Percentiles rank a stretch among this genome's conserved stretches.
phyloP scores from a whole-genome alignment of 257 asterid species.

The Fraxinus cuspidata region DNA sequence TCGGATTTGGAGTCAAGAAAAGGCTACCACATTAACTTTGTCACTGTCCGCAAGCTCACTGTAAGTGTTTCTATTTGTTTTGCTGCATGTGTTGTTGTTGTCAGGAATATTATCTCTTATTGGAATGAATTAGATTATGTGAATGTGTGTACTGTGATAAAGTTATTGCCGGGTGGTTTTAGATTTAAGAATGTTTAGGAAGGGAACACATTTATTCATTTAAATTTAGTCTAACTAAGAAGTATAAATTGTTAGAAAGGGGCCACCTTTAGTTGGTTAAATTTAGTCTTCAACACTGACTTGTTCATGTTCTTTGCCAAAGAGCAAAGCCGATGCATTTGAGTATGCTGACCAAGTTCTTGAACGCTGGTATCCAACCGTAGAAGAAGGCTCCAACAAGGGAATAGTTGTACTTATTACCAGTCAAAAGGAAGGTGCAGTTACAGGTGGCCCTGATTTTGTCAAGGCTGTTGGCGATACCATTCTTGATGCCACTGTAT shows the following conservation, averaged over 20 bases:
- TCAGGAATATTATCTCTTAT: constrained; percentile 1
- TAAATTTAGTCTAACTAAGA: neutral
- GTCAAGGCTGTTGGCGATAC: constrained; percentile 87
- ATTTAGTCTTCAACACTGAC: neutral
- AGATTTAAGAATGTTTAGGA: neutral
- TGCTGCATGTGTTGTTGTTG: constrained; percentile 1
- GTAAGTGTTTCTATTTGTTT: constrained; percentile 40
- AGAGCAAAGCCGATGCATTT: constrained; percentile 99
- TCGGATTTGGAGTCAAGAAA: constrained; percentile 90
- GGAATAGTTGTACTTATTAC: constrained; percentile 96
- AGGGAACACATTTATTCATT: too few species aligned
- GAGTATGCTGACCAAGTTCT: constrained; percentile 95
- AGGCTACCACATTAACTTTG: constrained; percentile 80
- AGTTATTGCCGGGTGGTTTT: neutral
- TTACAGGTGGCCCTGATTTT: constrained; percentile 96
- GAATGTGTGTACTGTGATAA: neutral
- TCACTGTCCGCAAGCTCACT: constrained; percentile 95
- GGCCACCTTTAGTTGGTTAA: neutral
- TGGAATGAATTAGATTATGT: neutral
- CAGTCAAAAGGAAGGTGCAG: constrained; percentile 97
- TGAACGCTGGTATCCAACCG: constrained; percentile 86
- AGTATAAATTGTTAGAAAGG: neutral
- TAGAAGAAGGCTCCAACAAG: constrained; percentile 81
- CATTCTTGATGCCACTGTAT: constrained; percentile 85
- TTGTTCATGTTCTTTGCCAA: constrained; percentile 16